Percentiles rank a stretch among this genome's conserved stretches.
phyloP scores from a whole-genome alignment of 352 stramenopile genomes.

The Saprolegnia parasitica region DNA sequence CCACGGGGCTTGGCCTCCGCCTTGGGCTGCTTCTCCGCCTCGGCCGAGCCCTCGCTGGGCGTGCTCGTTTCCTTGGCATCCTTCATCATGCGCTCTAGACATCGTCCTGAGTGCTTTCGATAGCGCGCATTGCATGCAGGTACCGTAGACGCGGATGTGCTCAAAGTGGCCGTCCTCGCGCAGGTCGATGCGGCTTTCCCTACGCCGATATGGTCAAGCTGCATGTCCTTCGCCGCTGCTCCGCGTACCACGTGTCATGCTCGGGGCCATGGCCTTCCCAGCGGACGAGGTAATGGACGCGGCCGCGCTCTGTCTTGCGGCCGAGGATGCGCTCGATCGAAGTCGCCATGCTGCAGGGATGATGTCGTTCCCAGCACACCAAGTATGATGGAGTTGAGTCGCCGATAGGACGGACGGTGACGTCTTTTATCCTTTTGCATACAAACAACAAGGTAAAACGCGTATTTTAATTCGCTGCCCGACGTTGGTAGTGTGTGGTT shows the following conservation, averaged over 20 bases:
- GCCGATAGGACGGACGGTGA: too few relatives aligned
- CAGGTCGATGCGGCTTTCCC: conserved; percentile 80
- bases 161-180: conserved; percentile 66
- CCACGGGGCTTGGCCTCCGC: background rate
- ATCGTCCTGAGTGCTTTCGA: background rate
- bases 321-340: conserved; percentile 56
- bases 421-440: too few relatives aligned
- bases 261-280: conserved; percentile 77
- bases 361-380: background rate
- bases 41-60: background rate
- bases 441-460: background rate
- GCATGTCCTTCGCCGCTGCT: conserved; percentile 43
- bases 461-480: background rate
- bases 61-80: background rate
- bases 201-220: conserved; percentile 30
- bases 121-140: conserved; percentile 38
- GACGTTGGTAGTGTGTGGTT: too few relatives aligned
- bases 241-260: conserved; percentile 63
- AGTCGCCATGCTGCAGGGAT: conserved; percentile 39
- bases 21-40: background rate
- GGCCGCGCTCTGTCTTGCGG: conserved; percentile 69
- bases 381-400: background rate
- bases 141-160: conserved; percentile 64
- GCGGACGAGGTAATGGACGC: conserved; percentile 79
- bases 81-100: background rate